These are phyloP conservation scores for Malassezia nana DNA, from an alignment of 1,284 basidiomycete genomes.

Conservation along the genomic window DNA sequence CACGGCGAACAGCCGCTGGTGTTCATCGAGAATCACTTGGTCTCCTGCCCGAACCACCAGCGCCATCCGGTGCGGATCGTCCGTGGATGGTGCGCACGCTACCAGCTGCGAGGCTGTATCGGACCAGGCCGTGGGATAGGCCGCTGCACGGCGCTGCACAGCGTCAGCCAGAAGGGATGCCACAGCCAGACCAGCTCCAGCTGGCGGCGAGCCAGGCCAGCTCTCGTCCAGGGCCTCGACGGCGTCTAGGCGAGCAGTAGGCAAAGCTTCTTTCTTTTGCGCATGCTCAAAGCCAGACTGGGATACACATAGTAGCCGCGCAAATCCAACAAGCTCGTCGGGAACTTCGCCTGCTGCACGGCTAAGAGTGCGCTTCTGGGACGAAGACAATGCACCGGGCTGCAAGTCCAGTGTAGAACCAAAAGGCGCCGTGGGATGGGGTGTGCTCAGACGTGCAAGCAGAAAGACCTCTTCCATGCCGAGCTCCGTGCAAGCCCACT, in stretches of 20 bases:
- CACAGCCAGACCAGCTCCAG: background rate
- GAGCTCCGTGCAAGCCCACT: constrained; percentile 33
- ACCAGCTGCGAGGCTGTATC: background rate
- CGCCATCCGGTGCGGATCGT: constrained; percentile 12
- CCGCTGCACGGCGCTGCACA: background rate
- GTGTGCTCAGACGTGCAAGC: constrained; percentile 36
- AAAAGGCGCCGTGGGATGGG: constrained; percentile 21
- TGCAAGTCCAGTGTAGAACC: constrained; percentile 15
- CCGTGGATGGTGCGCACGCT: background rate
- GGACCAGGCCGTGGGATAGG: constrained; percentile 6
- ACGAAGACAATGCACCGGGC: constrained; percentile 14
- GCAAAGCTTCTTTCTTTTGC: constrained; percentile 63
- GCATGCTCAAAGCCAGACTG: constrained; percentile 60
- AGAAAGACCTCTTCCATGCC: constrained; percentile 40
- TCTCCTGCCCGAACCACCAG: constrained; percentile 17
- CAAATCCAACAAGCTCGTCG: constrained; percentile 61
- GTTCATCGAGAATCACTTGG: constrained; percentile 12
- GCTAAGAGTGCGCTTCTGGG: constrained; percentile 24
- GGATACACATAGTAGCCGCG: constrained; percentile 60
- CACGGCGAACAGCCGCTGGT: background rate
- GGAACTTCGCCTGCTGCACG: constrained; percentile 56
- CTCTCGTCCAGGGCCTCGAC: constrained; percentile 22
- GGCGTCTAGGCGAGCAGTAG: constrained; percentile 61
- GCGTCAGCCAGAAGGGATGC: constrained; percentile 6
- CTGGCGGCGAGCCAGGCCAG: constrained; percentile 1